These are phyloP conservation scores for Monilinia aucupariae DNA, from an alignment of 2,329 filamentous ascomycete species.

Conservation along the genomic window DNA sequence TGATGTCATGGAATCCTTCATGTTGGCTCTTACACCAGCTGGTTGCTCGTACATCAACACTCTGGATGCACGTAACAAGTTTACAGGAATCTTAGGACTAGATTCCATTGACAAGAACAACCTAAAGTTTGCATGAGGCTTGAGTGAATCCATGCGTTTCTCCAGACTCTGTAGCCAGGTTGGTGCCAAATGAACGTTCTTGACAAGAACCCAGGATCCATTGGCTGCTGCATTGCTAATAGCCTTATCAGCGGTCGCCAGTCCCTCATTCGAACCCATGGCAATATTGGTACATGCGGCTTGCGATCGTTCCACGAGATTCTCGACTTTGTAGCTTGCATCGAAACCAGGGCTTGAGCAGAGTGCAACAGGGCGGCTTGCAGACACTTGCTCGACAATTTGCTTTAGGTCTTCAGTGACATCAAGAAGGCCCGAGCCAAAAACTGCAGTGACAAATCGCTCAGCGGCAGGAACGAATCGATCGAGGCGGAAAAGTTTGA, in stretches of 20 bases:
- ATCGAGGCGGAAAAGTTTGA: constrained; percentile 94
- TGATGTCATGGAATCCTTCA: constrained; percentile 93
- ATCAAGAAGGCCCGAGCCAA: constrained; percentile 77
- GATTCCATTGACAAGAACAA: constrained; percentile 98
- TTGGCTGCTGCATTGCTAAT: constrained; percentile 87
- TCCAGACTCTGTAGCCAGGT: constrained; percentile 96
- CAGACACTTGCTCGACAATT: constrained; percentile 77
- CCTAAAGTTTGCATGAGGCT: constrained; percentile 87
- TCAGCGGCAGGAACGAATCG: constrained; percentile 90
- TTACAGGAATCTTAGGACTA: constrained; percentile 93
- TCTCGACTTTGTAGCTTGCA: constrained; percentile 98
- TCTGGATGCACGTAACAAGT: constrained; percentile 84
- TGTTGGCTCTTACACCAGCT: constrained; percentile 91
- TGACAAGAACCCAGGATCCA: constrained; percentile 94
- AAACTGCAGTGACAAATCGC: constrained; percentile 80
- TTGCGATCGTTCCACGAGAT: constrained; percentile 76
- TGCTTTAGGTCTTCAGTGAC: constrained; percentile 78
- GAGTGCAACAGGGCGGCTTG: constrained; percentile 80
- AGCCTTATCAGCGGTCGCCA: constrained; percentile 90
- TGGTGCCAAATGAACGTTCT: constrained; percentile 95
- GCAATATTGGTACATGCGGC: constrained; percentile 92
- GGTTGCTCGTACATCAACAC: constrained; percentile 98
- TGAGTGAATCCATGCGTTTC: constrained; percentile 92
- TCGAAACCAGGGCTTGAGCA: constrained; percentile 96
- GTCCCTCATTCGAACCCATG: constrained; percentile 95